Base-by-base conservation (phyloP, 1,284 basidiomycete genomes). In the Ceratobasidium sp. region DNA sequence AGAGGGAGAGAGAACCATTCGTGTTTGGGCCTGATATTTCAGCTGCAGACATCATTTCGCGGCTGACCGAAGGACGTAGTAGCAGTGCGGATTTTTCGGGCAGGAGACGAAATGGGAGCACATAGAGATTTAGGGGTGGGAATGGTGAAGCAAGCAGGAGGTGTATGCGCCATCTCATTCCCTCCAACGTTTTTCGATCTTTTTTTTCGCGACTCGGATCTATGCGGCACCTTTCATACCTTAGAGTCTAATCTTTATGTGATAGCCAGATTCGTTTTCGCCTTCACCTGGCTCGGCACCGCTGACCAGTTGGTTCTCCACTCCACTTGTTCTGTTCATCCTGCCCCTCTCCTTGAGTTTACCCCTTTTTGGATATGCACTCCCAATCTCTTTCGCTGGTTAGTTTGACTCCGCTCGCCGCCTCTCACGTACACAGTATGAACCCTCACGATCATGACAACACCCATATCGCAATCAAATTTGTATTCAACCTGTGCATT, bases 21-120 rank as follows among this genome's bases (percentile, higher is more conserved):
- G 65, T 69, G 14, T 69, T 69, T 23, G 65, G 65, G 23, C 65
- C 65, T 45, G 65, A 69, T 57, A 57, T 69, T 34, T 69, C 65
- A 46, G 52, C 65, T 57, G 52, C 65, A 43, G 65, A 69, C 3
- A 69, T 69, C 26, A 69, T 69, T 43, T 57, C 65, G 3, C 65
- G 65, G 16, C 50, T 69, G 36, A 69, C 65, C 0, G 65, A 69
- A 39, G 52, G 52, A 18, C 50, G 65, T 18, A 69, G 52, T 26
- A 28, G 23, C 32, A 69, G 65, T 26, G 65, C 65, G 18, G 65
- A 69, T 39, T 69, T 69, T 30, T 57, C 65, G 39, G 65, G 65
- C 28, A 39, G 65, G 23, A 52, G 65, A n/a, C 28, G 65, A 23
- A 69, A 69, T 34, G 65, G 65, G 32, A 69, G 65, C 32, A 69